These are phyloP conservation scores for Pseudonitzschia pungens DNA, from an alignment of 108 stramenopile species.

Conservation along the genomic window DNA sequence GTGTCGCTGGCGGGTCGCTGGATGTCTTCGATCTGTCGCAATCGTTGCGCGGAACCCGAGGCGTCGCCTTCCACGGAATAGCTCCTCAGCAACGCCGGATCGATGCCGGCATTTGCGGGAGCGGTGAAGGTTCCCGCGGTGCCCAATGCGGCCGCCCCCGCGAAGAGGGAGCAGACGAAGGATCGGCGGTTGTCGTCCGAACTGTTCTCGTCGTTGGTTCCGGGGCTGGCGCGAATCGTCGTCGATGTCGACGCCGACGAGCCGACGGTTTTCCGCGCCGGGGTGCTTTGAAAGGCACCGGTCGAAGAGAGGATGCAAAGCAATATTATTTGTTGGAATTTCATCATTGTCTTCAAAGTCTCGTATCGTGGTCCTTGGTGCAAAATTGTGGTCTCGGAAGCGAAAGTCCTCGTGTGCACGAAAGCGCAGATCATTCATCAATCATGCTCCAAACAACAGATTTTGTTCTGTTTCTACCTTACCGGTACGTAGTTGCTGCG, in stretches of 20 bases:
- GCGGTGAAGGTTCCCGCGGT: not conserved
- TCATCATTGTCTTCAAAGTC: not conserved
- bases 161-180: not conserved
- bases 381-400: not conserved
- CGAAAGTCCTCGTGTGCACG: too few species aligned
- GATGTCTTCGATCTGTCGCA: constrained; percentile 54
- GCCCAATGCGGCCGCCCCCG: not conserved
- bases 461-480: not conserved
- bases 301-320: constrained; percentile 5
- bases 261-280: not conserved
- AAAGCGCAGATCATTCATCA: too few species aligned
- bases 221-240: not conserved
- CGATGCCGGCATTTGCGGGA: constrained; percentile 59
- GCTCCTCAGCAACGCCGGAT: constrained; percentile 50
- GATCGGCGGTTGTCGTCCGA: constrained; percentile 1
- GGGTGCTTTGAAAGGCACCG: constrained; percentile 5
- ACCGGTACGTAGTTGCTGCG: not conserved
- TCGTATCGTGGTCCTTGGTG: not conserved
- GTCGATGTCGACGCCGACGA: not conserved
- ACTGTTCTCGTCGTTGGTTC: not conserved
- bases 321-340: constrained; percentile 6
- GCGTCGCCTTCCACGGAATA: constrained; percentile 61
- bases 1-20: constrained; percentile 56
- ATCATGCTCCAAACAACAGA: not conserved
- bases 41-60: constrained; percentile 46